Evolutionary conservation across 2,329 filamentous ascomycete species (phyloP).

Genomic region (Mycocentrospora acerina): DNA sequence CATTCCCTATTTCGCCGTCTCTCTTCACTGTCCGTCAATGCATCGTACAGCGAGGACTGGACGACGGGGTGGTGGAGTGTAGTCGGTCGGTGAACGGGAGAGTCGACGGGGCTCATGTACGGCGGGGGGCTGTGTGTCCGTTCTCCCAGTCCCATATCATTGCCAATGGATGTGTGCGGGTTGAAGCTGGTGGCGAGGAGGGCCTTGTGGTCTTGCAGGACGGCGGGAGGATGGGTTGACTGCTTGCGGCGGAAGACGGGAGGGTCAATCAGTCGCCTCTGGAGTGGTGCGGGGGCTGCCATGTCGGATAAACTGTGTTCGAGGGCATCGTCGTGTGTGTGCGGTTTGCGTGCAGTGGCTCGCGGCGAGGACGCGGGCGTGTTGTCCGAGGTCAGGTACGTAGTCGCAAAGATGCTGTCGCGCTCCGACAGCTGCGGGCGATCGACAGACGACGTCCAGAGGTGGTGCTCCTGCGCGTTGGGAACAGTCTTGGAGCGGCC

Average conservation of each 20-base stretch:
- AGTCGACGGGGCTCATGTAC: constrained; percentile 43
- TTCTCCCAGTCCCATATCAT: constrained; percentile 23
- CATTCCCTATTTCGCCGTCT: constrained; percentile 51
- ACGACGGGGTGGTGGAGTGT: constrained; percentile 29
- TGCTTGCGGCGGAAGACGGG: constrained; percentile 35
- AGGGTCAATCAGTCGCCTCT: constrained; percentile 36
- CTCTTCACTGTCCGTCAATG: constrained; percentile 41
- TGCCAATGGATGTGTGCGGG: constrained; percentile 17
- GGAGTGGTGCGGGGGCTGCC: constrained; percentile 31
- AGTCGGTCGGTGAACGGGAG: constrained; percentile 35
- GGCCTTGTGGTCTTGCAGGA: constrained; percentile 33
- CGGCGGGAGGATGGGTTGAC: constrained; percentile 21
- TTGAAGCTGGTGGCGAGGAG: constrained; percentile 38
- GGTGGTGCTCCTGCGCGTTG: constrained; percentile 29
- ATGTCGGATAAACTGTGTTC: constrained; percentile 27
- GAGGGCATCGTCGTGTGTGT: constrained; percentile 29
- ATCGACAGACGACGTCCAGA: constrained; percentile 42
- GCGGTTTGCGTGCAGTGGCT: constrained; percentile 24
- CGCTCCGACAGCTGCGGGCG: constrained; percentile 60
- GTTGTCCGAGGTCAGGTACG: constrained; percentile 57
- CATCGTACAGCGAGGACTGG: constrained; percentile 26
- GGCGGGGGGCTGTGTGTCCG: constrained; percentile 35
- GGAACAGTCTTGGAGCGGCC: constrained; percentile 44
- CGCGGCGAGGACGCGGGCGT: constrained; percentile 43
- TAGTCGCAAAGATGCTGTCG: constrained; percentile 65